Evolutionary conservation across 148 eudicot species (phyloP).

Genomic region (Drosera capensis): DNA sequence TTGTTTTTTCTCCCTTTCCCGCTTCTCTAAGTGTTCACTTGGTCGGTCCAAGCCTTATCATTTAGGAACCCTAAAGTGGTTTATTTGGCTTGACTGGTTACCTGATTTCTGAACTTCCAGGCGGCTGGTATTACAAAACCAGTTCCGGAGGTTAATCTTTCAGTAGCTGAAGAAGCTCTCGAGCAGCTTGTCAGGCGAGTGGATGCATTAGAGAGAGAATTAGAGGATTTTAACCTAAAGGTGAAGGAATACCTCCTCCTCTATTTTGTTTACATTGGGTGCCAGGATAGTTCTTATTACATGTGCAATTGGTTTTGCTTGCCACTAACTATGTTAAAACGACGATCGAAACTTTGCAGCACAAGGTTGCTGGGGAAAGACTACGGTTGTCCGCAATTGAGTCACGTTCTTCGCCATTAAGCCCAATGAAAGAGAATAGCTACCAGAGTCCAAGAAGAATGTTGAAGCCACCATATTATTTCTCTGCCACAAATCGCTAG

Average conservation of each 20-base stretch:
- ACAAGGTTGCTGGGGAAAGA: slow-evolving; percentile 42
- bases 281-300: no score
- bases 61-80: no score
- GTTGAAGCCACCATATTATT: slow-evolving; percentile 39
- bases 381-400: slow-evolving; percentile 38
- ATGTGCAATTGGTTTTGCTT: no score
- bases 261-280: no score
- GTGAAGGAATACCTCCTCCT: no score
- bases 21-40: no score
- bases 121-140: slow-evolving; percentile 53
- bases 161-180: slow-evolving; percentile 57
- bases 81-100: no score
- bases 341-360: slow-evolving; percentile 16
- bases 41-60: no score
- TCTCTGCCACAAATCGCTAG: slow-evolving; percentile 58
- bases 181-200: slow-evolving; percentile 30
- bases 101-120: slow-evolving; percentile 14
- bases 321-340: not conserved
- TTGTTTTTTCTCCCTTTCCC: no score
- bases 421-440: slow-evolving; percentile 30
- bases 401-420: slow-evolving; percentile 37
- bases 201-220: slow-evolving; percentile 44
- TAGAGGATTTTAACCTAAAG: slow-evolving; percentile 46
- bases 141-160: slow-evolving; percentile 29
- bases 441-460: slow-evolving; percentile 26